Evolutionary conservation across 2,329 filamentous ascomycete species (phyloP).

Genomic region (Aschersonia sp.): DNA sequence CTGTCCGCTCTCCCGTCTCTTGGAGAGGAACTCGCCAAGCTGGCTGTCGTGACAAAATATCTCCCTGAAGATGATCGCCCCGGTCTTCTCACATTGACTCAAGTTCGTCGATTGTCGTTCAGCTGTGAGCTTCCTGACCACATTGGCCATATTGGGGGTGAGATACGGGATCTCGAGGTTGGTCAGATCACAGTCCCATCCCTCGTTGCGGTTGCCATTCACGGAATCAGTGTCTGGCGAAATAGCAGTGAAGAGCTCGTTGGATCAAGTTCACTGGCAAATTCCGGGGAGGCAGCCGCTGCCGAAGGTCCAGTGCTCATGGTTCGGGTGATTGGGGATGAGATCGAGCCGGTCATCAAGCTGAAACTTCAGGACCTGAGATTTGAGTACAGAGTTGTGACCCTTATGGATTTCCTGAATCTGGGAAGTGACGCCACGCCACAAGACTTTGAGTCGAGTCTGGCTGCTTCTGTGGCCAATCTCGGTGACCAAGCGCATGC

Average conservation of each 20-base stretch:
- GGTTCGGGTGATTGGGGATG: conserved; percentile 81
- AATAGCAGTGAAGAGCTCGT: conserved; percentile 60
- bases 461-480: conserved; percentile 69
- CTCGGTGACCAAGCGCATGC: conserved; percentile 50
- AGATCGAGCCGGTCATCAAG: conserved; percentile 83
- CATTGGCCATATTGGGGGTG: conserved; percentile 48
- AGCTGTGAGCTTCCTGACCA: conserved; percentile 49
- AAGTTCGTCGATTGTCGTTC: conserved; percentile 48
- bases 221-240: conserved; percentile 43
- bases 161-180: conserved; percentile 49
- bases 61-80: conserved; percentile 90
- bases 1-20: conserved; percentile 56
- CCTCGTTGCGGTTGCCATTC: conserved; percentile 63
- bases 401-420: conserved; percentile 64
- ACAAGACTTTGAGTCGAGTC: conserved; percentile 58
- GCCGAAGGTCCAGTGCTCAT: conserved; percentile 47
- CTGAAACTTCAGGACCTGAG: conserved; percentile 73
- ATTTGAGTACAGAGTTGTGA: conserved; percentile 79
- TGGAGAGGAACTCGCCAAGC: conserved; percentile 62
- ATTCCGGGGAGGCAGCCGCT: not conserved
- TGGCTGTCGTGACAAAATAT: conserved; percentile 86
- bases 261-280: conserved; percentile 27
- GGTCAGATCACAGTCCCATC: conserved; percentile 78
- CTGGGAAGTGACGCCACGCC: conserved; percentile 51
- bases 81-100: conserved; percentile 62